phyloP scores from a whole-genome alignment of 176 grass and related monocot species.

The Carex littledalei region DNA sequence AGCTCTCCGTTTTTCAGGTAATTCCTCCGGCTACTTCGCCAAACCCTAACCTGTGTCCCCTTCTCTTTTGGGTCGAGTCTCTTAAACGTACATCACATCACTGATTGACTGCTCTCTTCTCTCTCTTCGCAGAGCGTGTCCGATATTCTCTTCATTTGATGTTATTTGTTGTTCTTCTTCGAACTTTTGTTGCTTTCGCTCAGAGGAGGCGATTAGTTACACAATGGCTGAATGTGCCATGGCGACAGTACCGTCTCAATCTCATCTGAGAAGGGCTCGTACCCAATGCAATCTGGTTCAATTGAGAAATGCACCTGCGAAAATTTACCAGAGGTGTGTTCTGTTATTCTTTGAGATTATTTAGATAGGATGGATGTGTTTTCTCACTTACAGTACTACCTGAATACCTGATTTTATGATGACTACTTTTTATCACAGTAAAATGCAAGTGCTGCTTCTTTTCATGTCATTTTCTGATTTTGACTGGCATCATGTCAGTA shows the following conservation, averaged over 20 bases:
- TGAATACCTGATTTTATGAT: neutral
- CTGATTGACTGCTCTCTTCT: neutral
- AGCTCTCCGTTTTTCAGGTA: neutral
- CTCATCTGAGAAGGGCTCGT: conserved; percentile 29
- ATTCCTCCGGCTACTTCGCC: neutral
- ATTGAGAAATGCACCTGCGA: conserved; percentile 1
- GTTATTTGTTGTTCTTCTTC: neutral
- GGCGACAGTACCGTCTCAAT: conserved; percentile 32
- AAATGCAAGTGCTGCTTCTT: neutral
- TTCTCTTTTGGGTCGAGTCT: neutral
- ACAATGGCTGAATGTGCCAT: conserved; percentile 54
- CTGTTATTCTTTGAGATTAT: neutral
- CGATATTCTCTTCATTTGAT: neutral
- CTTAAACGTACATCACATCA: neutral
- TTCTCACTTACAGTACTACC: neutral
- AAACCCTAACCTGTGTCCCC: neutral
- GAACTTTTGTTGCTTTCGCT: neutral
- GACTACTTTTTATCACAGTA: neutral
- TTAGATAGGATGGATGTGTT: neutral
- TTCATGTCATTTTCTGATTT: neutral
- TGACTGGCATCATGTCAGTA: neutral
- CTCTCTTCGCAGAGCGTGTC: neutral
- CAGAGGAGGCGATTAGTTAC: neutral
- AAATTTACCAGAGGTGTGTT: neutral
- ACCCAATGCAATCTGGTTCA: conserved; percentile 1